Evolutionary conservation across 495 filamentous ascomycete species (phyloP).

Genomic region (Trichocladium uniseriatum): DNA sequence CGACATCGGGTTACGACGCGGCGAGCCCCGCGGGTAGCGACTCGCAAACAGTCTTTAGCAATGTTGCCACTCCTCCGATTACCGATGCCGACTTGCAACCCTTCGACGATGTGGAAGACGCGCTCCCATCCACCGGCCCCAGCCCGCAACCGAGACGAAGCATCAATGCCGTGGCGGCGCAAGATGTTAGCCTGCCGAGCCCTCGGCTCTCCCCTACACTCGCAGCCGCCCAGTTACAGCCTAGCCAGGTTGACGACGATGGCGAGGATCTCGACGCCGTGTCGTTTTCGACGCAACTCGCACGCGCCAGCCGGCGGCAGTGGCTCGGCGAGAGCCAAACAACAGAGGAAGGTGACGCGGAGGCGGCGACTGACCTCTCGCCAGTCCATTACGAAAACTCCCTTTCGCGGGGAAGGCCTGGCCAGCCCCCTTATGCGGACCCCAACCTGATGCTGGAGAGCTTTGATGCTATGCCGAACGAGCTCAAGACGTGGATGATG

Average conservation of each 20-base stretch:
- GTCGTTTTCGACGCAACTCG: slow-evolving; percentile 21
- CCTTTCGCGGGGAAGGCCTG: slow-evolving; percentile 9
- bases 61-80: slow-evolving; percentile 49
- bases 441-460: slow-evolving; percentile 76
- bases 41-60: slow-evolving; percentile 40
- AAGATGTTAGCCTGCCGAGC: slow-evolving; percentile 88
- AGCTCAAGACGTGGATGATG: slow-evolving; percentile 90
- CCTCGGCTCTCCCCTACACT: slow-evolving; percentile 89
- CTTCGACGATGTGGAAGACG: slow-evolving; percentile 38
- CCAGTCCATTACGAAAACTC: slow-evolving; percentile 12
- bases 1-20: slow-evolving; percentile 38
- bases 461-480: slow-evolving; percentile 81
- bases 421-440: slow-evolving; percentile 39
- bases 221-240: slow-evolving; percentile 58
- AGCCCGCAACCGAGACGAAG: slow-evolving; percentile 33
- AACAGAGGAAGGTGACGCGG: slow-evolving; percentile 20
- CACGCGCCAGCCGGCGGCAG: slow-evolving; percentile 12
- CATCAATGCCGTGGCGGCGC: slow-evolving; percentile 55
- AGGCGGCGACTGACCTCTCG: slow-evolving; percentile 9
- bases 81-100: slow-evolving; percentile 45
- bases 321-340: slow-evolving; percentile 25
- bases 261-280: slow-evolving; percentile 29
- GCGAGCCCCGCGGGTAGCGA: slow-evolving; percentile 38
- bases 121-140: slow-evolving; percentile 31
- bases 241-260: slow-evolving; percentile 30